A percentile compares a stretch with the other conserved stretches of the same genome.
phyloP scores from a whole-genome alignment of 495 filamentous ascomycete species.

The Opeltia flavorubescens region DNA sequence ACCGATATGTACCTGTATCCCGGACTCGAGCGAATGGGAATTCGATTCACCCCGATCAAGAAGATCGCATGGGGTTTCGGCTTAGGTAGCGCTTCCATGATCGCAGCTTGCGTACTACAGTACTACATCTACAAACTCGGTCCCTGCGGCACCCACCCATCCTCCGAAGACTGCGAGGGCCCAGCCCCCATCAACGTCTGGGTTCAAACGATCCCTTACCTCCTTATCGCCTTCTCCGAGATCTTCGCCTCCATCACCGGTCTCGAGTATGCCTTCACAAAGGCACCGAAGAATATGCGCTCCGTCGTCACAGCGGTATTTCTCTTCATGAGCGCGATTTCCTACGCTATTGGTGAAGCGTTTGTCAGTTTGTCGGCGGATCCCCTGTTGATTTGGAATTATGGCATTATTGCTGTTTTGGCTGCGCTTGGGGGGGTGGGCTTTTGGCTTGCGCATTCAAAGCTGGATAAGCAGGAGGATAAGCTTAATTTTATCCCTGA shows the following conservation, averaged over 20 bases:
- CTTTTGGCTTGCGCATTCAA: slow-evolving; percentile 36
- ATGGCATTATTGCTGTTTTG: slow-evolving; percentile 46
- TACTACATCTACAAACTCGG: slow-evolving; percentile 54
- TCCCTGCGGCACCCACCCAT: slow-evolving; percentile 40
- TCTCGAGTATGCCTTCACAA: slow-evolving; percentile 63
- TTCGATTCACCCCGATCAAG: slow-evolving; percentile 61
- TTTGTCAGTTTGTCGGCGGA: slow-evolving; percentile 51
- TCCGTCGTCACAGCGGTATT: slow-evolving; percentile 54
- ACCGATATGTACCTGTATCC: slow-evolving; percentile 59
- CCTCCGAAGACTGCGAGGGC: slow-evolving; percentile 24
- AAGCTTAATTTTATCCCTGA: slow-evolving; percentile 6
- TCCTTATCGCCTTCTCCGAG: slow-evolving; percentile 59
- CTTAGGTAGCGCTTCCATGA: slow-evolving; percentile 45
- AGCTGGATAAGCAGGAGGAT: slow-evolving; percentile 5
- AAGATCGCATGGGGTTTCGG: slow-evolving; percentile 58
- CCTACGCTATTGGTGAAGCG: slow-evolving; percentile 53
- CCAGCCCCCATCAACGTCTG: slow-evolving; percentile 40
- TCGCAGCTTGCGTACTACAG: slow-evolving; percentile 51
- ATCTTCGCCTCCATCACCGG: slow-evolving; percentile 54
- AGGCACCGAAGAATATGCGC: slow-evolving; percentile 67
- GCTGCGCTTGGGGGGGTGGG: slow-evolving; percentile 41
- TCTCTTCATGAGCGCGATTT: slow-evolving; percentile 57
- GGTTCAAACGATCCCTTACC: slow-evolving; percentile 48
- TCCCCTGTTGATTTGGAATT: slow-evolving; percentile 53
- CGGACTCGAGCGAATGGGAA: slow-evolving; percentile 39